Conservation (phyloP, 768 basidiomycete species). For the Sarcodon sp. region DNA sequence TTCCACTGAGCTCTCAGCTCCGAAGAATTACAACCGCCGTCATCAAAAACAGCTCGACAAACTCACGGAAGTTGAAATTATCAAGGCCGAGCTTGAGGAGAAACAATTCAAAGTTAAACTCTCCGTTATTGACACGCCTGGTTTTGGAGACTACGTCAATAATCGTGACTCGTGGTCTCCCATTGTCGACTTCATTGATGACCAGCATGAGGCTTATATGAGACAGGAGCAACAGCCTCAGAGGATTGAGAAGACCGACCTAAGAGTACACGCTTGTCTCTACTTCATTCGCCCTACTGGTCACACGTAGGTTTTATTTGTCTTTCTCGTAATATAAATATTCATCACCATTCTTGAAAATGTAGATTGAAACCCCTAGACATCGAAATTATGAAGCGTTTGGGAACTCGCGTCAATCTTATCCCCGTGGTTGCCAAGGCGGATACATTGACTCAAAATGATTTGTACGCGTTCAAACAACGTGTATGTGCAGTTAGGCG, state of each 20-base stretch:
- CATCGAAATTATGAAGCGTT: conserved; percentile 99
- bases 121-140: conserved; percentile 97
- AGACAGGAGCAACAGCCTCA: conserved; percentile 99
- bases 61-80: conserved; percentile 95
- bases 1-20: conserved; percentile 86
- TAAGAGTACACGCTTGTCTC: conserved; percentile 91
- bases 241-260: conserved; percentile 85
- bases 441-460: conserved; percentile 92
- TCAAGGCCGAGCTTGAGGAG: conserved; percentile 99
- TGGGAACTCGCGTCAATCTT: conserved; percentile 94
- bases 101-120: conserved; percentile 99
- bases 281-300: conserved; percentile 97
- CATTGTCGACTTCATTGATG: conserved; percentile 96
- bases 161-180: conserved; percentile 98
- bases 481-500: conserved; percentile 41
- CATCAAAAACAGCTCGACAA: conserved; percentile 97
- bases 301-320: conserved; percentile 62
- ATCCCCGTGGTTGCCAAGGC: conserved; percentile 98
- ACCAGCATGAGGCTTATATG: conserved; percentile 93
- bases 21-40: conserved; percentile 82
- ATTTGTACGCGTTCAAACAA: conserved; percentile 85
- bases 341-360: conserved; percentile 1
- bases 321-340: background rate
- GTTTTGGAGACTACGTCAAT: conserved; percentile 99
- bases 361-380: conserved; percentile 88